These are phyloP conservation scores for Fusarium udum DNA, from an alignment of 2,329 filamentous ascomycete genomes.

Conservation along the genomic window DNA sequence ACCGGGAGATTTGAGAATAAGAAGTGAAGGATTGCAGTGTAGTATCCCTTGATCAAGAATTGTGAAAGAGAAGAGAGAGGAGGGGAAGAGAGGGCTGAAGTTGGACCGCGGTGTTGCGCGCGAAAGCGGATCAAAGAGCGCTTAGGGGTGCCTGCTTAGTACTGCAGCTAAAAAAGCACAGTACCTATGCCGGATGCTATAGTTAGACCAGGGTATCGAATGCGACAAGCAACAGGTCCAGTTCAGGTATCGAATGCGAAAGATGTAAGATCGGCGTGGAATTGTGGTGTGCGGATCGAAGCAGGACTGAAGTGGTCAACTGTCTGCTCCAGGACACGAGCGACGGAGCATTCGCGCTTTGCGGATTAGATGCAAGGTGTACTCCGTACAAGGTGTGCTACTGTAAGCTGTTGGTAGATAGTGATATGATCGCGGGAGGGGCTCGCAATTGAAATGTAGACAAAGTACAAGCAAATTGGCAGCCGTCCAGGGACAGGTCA, in stretches of 20 bases:
- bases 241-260: constrained; percentile 18
- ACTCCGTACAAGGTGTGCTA: constrained; percentile 12
- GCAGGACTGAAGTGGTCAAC: not conserved
- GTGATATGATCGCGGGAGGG: constrained; percentile 25
- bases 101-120: constrained; percentile 40
- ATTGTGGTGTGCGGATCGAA: constrained; percentile 31
- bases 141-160: constrained; percentile 39
- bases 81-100: constrained; percentile 41
- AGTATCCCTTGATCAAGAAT: constrained; percentile 28
- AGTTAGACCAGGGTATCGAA: constrained; percentile 19
- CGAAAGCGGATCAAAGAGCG: constrained; percentile 41
- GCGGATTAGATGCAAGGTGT: not conserved
- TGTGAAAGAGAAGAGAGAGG: constrained; percentile 33
- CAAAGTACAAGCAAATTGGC: constrained; percentile 16
- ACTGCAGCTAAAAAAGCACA: constrained; percentile 21
- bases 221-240: constrained; percentile 24
- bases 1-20: constrained; percentile 1
- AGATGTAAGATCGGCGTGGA: constrained; percentile 10
- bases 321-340: not conserved
- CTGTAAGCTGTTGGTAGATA: constrained; percentile 23
- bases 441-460: constrained; percentile 24
- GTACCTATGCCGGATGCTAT: constrained; percentile 13
- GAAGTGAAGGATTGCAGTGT: constrained; percentile 14
- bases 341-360: not conserved
- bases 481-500: constrained; percentile 15